Conservation (phyloP, 495 filamentous ascomycete species). For the Xanthoparmelia taractica region DNA sequence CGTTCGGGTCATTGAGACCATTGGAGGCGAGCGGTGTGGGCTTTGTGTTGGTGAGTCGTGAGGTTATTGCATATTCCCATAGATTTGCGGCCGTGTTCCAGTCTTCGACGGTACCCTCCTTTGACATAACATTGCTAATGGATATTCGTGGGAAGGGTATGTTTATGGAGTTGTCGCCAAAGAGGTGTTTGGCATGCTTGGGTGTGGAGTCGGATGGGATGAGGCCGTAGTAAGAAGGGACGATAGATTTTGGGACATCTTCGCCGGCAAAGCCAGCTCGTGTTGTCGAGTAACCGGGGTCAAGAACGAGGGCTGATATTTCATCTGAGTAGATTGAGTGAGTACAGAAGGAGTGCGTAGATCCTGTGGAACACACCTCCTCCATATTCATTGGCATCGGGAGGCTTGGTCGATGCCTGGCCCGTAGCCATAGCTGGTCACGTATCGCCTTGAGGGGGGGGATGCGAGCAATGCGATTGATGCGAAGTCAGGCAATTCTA, state of each 20-base stretch:
- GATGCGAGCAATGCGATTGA: neutral
- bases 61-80: slow-evolving; percentile 84
- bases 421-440: slow-evolving; percentile 18
- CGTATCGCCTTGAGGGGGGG: neutral
- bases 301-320: slow-evolving; percentile 91
- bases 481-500: no score
- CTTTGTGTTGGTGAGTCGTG: slow-evolving; percentile 60
- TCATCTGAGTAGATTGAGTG: slow-evolving; percentile 57
- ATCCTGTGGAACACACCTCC: slow-evolving; percentile 55
- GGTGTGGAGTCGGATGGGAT: slow-evolving; percentile 46
- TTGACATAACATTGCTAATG: slow-evolving; percentile 80
- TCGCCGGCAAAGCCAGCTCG: slow-evolving; percentile 97
- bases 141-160: slow-evolving; percentile 67
- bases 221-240: slow-evolving; percentile 78
- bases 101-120: slow-evolving; percentile 87
- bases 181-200: slow-evolving; percentile 53
- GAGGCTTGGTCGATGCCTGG: slow-evolving; percentile 38
- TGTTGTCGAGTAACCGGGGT: slow-evolving; percentile 81
- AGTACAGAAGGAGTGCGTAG: slow-evolving; percentile 1
- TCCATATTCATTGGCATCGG: slow-evolving; percentile 66
- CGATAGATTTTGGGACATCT: slow-evolving; percentile 88
- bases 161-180: slow-evolving; percentile 81
- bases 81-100: slow-evolving; percentile 87
- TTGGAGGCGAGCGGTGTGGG: slow-evolving; percentile 58
- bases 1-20: slow-evolving; percentile 61